Evolutionary conservation across 345 rosid genomes (phyloP), one percentile per base, ranked within the genome.

Genomic region (Euphorbia pulcherrima): DNA sequence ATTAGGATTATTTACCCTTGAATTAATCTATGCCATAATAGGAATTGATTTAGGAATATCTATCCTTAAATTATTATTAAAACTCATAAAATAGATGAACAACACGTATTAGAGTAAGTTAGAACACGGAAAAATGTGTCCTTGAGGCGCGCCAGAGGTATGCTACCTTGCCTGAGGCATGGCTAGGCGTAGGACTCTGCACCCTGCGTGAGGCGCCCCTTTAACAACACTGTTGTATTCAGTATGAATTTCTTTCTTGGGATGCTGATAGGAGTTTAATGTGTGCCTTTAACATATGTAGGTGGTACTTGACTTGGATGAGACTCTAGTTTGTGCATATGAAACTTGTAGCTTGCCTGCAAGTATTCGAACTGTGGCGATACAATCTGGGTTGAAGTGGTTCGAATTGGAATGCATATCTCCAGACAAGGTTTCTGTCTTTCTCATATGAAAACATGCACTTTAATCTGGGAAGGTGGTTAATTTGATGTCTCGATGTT

Each of bases 301-400:
- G 79, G 72, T 76, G 62, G 79, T 76, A 10, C 79, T 76, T 5
- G 79, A 76, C 65, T 55, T 76, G 79, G 79, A 76, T 44, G 79
- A 67, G 39, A 75, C 75, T 2, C 71, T 75, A 20, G 70, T 75
- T 20, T 66, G 68, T 75, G 68, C 79, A 30, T 75, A 66, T 18
- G 79, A 67, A 67, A 55, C 72, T 20, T 62, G 75, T 6, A 76
- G 65, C 47, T 62, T 76, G 69, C 79, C 79, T 37, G 26, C 47
- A 30, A 64, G 47, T 37, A 59, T 71, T 23, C 72, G 56, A 2
- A 67, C 66, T 40, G 68, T n/a, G 61, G 69, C 75, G 6, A 37
- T 50, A 48, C 68, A 71, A 14, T 71, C 74, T 52, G 79, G 79
- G 3, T 55, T 75, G 72, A 61, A 75, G 62, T 75, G 74, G 63